Conservation (phyloP, 192 early-diverging fungal genomes). For the Podila verticillata region DNA sequence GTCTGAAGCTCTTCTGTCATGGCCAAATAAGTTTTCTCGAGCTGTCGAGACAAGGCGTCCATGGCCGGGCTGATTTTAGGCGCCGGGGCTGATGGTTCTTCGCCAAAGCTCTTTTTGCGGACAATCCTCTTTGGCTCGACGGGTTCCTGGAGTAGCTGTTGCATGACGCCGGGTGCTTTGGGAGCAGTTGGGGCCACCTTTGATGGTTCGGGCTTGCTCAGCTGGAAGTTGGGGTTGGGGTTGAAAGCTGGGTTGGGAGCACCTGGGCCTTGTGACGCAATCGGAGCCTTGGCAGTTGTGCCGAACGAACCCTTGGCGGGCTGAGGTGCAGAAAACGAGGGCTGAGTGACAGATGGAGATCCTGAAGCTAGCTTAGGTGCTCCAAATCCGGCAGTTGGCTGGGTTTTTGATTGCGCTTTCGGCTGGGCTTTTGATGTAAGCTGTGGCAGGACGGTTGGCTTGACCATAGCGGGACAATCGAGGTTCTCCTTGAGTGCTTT, state of each 20-base stretch:
- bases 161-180: slow-evolving; percentile 13
- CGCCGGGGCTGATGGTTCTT: slow-evolving; percentile 16
- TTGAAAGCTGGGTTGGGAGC: slow-evolving; percentile 17
- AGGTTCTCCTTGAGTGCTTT: slow-evolving; percentile 55
- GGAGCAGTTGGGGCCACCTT: background rate
- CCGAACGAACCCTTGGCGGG: slow-evolving; percentile 26
- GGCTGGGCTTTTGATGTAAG: slow-evolving; percentile 3
- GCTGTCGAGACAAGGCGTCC: slow-evolving; percentile 41
- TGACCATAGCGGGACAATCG: slow-evolving; percentile 54
- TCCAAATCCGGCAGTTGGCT: background rate
- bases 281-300: slow-evolving; percentile 18
- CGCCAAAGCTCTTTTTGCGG: slow-evolving; percentile 14
- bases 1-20: slow-evolving; percentile 48
- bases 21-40: slow-evolving; percentile 38
- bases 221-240: slow-evolving; percentile 13
- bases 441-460: slow-evolving; percentile 6
- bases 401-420: background rate
- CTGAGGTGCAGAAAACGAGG: background rate
- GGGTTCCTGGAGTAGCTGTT: slow-evolving; percentile 30
- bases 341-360: background rate
- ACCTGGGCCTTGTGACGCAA: slow-evolving; percentile 32
- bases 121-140: slow-evolving; percentile 15
- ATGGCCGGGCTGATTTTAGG: slow-evolving; percentile 36
- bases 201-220: slow-evolving; percentile 1
- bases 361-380: slow-evolving; percentile 1